A percentile compares a stretch with the other conserved stretches of the same genome.
These are phyloP conservation scores for Durotheca rogersii DNA, from an alignment of 495 filamentous ascomycete genomes.

Conservation along the genomic window DNA sequence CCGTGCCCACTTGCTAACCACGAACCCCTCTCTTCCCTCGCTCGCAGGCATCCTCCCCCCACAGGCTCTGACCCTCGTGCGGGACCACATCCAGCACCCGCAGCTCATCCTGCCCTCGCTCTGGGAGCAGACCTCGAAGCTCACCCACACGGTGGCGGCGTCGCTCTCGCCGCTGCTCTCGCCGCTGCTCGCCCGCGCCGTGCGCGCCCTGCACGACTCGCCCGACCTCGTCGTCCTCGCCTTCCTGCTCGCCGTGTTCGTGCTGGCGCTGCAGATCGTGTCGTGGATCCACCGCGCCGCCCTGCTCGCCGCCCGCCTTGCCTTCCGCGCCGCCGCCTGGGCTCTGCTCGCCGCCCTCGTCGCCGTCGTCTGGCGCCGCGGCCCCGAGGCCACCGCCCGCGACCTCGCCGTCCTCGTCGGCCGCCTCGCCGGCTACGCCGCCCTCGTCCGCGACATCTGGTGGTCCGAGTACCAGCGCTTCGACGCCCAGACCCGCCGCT, in stretches of 20 bases:
- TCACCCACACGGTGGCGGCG: slow-evolving; percentile 38
- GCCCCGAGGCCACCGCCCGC: slow-evolving; percentile 57
- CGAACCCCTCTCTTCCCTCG: neutral
- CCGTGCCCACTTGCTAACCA: slow-evolving; percentile 1
- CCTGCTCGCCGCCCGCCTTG: slow-evolving; percentile 70
- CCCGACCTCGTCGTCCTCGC: slow-evolving; percentile 63
- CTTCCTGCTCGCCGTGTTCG: slow-evolving; percentile 52
- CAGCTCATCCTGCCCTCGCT: slow-evolving; percentile 38
- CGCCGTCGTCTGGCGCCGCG: slow-evolving; percentile 62
- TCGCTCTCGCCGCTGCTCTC: slow-evolving; percentile 37
- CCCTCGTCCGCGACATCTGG: slow-evolving; percentile 58
- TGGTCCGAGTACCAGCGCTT: slow-evolving; percentile 54
- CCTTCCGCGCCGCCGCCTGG: slow-evolving; percentile 61
- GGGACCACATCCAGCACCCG: slow-evolving; percentile 41
- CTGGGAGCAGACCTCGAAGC: slow-evolving; percentile 28
- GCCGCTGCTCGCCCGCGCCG: slow-evolving; percentile 51
- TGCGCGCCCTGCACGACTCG: slow-evolving; percentile 39
- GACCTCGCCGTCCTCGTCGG: slow-evolving; percentile 50
- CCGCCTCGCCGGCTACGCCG: slow-evolving; percentile 47
- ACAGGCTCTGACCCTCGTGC: slow-evolving; percentile 36
- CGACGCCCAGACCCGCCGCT: slow-evolving; percentile 39
- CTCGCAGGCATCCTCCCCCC: slow-evolving; percentile 48
- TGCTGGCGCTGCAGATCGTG: slow-evolving; percentile 67
- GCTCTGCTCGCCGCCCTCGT: slow-evolving; percentile 49
- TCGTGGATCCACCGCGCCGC: slow-evolving; percentile 65